Conservation (phyloP, 306 rosid genomes). For the Ochetophila trinervis region DNA sequence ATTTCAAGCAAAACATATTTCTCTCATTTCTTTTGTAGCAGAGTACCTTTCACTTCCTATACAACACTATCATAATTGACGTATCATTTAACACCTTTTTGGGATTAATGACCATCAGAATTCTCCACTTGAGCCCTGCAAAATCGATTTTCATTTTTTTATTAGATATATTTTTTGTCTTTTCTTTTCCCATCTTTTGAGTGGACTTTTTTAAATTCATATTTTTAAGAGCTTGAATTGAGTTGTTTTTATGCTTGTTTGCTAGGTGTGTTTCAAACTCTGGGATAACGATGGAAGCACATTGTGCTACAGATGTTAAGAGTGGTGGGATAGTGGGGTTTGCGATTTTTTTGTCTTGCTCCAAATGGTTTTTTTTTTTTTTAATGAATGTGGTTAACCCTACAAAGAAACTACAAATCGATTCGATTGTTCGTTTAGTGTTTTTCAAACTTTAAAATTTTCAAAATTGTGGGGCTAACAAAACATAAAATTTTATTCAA, state of each 20-base stretch:
- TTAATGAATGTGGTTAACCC: conserved; percentile 3
- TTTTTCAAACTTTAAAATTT: no score
- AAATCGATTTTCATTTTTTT: background rate
- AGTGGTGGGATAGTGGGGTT: conserved; percentile 9
- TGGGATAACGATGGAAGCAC: conserved; percentile 26
- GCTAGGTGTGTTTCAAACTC: conserved; percentile 10
- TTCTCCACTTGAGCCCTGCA: background rate
- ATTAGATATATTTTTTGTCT: background rate
- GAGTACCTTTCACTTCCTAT: conserved; percentile 35
- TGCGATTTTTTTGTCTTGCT: conserved; percentile 25
- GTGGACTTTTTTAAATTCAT: no score
- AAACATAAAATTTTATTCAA: no score
- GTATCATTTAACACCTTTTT: conserved; percentile 15
- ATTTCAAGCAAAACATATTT: conserved; percentile 26
- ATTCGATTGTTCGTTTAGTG: no score
- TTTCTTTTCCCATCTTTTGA: no score
- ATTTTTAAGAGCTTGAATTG: no score
- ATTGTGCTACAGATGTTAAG: conserved; percentile 28
- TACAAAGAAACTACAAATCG: no score
- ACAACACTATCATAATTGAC: conserved; percentile 20
- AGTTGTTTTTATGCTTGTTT: background rate
- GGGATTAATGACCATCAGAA: background rate
- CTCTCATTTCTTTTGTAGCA: conserved; percentile 27
- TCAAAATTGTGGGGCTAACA: no score
- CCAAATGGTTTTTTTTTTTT: conserved; percentile 1